Evolutionary conservation across 1,284 basidiomycete species (phyloP).

Genomic region (Tilletiaria anomala): DNA sequence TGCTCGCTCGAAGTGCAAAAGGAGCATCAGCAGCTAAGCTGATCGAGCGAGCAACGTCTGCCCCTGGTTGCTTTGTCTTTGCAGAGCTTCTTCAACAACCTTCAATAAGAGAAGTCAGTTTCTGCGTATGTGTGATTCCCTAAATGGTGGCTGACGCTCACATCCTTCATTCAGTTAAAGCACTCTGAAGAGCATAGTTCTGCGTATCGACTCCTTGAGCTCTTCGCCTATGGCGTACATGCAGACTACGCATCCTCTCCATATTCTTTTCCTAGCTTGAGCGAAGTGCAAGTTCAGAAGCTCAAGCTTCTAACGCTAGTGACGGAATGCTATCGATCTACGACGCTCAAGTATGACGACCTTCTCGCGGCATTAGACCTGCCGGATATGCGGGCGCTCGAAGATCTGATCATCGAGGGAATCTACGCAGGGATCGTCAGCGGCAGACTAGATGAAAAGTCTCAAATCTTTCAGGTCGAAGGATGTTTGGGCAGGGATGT

Average conservation of each 20-base stretch:
- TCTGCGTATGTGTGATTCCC: too few species aligned
- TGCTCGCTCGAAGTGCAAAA: slow-evolving; percentile 75
- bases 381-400: slow-evolving; percentile 48
- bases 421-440: slow-evolving; percentile 77
- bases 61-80: slow-evolving; percentile 79
- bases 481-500: slow-evolving; percentile 80
- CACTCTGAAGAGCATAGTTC: slow-evolving; percentile 5
- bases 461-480: slow-evolving; percentile 70
- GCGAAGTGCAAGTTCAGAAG: slow-evolving; percentile 60
- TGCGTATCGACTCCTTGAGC: slow-evolving; percentile 50
- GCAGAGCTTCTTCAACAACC: slow-evolving; percentile 67
- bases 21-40: slow-evolving; percentile 82
- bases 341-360: slow-evolving; percentile 9
- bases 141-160: too few species aligned
- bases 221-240: slow-evolving; percentile 80
- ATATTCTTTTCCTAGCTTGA: slow-evolving; percentile 41
- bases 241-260: slow-evolving; percentile 49
- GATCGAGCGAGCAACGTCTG: slow-evolving; percentile 66
- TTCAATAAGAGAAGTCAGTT: too few species aligned
- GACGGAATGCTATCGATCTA: slow-evolving; percentile 39
- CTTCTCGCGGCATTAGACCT: slow-evolving; percentile 11
- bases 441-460: slow-evolving; percentile 80
- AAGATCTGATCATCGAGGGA: slow-evolving; percentile 87
- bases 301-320: slow-evolving; percentile 83
- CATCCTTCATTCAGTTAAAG: slow-evolving; percentile 17